Percentiles rank a stretch among this genome's conserved stretches.
Conservation (phyloP, 2,329 filamentous ascomycete species). For the Fragosphaeria purpurea region DNA sequence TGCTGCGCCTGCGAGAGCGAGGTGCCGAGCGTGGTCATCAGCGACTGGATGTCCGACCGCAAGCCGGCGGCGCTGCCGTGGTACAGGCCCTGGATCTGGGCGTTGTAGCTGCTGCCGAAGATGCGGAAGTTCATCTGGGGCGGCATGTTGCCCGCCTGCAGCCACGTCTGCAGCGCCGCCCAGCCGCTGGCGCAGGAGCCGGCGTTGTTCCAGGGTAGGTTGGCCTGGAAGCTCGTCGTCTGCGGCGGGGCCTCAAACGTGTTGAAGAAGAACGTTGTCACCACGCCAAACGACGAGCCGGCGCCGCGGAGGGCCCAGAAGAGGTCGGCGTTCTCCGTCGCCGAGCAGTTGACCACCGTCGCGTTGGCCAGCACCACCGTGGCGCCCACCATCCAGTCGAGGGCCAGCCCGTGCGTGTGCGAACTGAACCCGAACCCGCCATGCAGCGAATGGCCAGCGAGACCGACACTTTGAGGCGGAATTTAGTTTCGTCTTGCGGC, state of each 20-base stretch:
- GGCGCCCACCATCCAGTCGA: constrained; percentile 26
- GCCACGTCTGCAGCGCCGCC: constrained; percentile 17
- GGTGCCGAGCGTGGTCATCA: constrained; percentile 15
- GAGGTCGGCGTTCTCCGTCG: constrained; percentile 26
- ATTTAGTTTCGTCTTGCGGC: not conserved
- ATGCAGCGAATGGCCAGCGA: constrained; percentile 29
- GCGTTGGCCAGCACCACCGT: constrained; percentile 28
- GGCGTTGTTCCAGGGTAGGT: constrained; percentile 16
- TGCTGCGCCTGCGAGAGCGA: constrained; percentile 15
- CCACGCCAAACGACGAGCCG: constrained; percentile 31
- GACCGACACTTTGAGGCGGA: constrained; percentile 23
- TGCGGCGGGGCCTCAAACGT: constrained; percentile 26
- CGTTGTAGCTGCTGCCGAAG: constrained; percentile 15
- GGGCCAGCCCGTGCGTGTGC: constrained; percentile 24
- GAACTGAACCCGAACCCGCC: constrained; percentile 30
- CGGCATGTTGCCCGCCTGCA: constrained; percentile 16
- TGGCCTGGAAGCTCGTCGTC: constrained; percentile 20
- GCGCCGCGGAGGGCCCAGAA: constrained; percentile 35
- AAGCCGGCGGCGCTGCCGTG: constrained; percentile 14
- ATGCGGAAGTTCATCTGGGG: constrained; percentile 21
- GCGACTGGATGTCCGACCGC: constrained; percentile 14
- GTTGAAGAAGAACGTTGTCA: constrained; percentile 27
- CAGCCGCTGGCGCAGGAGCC: constrained; percentile 16
- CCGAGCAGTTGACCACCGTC: constrained; percentile 21
- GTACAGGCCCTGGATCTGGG: constrained; percentile 20